Evolutionary conservation across 768 basidiomycete genomes (phyloP), one percentile per base, ranked within the genome.

Genomic region (Trametes punicea): DNA sequence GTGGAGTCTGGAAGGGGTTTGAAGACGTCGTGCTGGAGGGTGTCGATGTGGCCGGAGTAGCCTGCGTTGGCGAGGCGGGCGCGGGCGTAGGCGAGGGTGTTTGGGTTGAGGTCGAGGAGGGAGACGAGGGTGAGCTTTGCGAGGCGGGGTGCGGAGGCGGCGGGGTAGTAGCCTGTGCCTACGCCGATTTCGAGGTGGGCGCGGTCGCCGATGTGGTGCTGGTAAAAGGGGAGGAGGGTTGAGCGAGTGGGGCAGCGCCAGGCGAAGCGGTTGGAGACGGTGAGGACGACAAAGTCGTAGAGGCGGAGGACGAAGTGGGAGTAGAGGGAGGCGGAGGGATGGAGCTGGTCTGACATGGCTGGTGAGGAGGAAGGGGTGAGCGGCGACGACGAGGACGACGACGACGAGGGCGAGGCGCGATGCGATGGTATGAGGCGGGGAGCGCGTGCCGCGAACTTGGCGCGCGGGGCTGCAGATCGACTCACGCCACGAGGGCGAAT

Each of bases 161-260:
- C 52, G 20, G 53, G 56, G 50, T 63, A 63, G 59, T 59, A 63
- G 36, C 64, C 64, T 15, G 64, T 55, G 16, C 62, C 62, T 16
- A 58, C 64, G 8, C 64, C 64, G 41, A 63, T 42, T 26, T 59
- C 61, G 39, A 63, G 50, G 42, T 64, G 62, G 2, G 60, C 57
- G 26, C 38, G 31, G 16, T 55, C 45, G n/a, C 58, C 60, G 34
- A 62, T 42, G 53, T 62, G 48, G 20, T 51, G 20, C 25, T 50
- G 39, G 61, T 54, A 64, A 51, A 62, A 60, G 9, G 61, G 63
- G 15, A 62, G 55, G 18, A 62, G 60, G 31, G 52, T 36, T 29
- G 30, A 18, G 8, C 25, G 5, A 1, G 60, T 58, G 3, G 56
- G 39, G 30, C 58, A 62, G 27, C 48, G 56, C 62, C 64, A 63